Evolutionary conservation across 257 asterid genomes (phyloP), one percentile per base, ranked within the genome.

Genomic region (Nicotiana obtusifolia): DNA sequence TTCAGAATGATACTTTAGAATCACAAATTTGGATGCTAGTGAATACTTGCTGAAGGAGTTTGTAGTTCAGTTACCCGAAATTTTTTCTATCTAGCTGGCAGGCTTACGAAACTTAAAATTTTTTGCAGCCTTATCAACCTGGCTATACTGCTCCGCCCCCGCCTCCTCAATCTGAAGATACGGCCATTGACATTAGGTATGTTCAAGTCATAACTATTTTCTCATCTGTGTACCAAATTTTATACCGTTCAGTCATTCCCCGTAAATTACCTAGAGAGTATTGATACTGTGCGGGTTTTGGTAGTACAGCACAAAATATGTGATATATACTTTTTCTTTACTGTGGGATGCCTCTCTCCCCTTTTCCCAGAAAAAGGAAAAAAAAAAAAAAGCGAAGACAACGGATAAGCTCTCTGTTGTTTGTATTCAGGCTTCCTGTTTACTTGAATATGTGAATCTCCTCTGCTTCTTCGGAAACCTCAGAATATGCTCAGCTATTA

Each of bases 131-230:
- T 66, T 89, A 84, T 80, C 89, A 87, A 60, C 90, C 92, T 54
- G 90, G 90, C 76, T 89, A 89, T 83, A 87, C 88, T 81, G 88
- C 90, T 87, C 92, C 85, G 0, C 89, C 90, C 31, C 84, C 10
- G 5, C 62, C 86, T 57, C 76, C 81, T 10, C 83, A 76, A 7
- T 33, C 87, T 79, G 92, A 87, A 31, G 92, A 89, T 35, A 83
- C 88, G n/a, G 15, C 87, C 80, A 87, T 89, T 49, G 80, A 75
- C 64, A 83, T 89, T 59, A 82, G 89, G 90, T 81, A 89, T n/a
- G 83, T 68, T 47, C 15, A 56, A 77, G 56, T 76, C 52, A 33
- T 61, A 49, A 10, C 13, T 53, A 47, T 7, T 5, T 4, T 7
- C 4, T 54, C 33, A 16, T 44, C 4, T 2, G 1, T 9, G 24